Evolutionary conservation across 208 protist genomes (phyloP), one percentile per base, ranked within the genome.

Genomic region (Vickermania ingenoplastis): DNA sequence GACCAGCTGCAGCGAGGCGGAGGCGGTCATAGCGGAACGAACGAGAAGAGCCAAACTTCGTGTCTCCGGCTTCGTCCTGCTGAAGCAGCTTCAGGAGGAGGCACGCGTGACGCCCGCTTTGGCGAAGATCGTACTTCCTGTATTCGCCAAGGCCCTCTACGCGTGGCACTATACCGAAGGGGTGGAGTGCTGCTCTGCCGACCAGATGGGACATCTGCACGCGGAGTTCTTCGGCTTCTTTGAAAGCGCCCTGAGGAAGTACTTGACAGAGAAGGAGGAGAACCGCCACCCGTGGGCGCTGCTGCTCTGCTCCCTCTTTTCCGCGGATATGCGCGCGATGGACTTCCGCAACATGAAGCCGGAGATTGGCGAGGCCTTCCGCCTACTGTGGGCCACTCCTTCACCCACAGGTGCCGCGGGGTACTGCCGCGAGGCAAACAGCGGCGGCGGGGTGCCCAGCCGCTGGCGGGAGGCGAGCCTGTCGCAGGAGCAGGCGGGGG

Each of bases 111-210:
- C 72, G 63, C 31, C 61, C 1, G 53, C 71, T 49, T 36, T 92
- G 24, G 77, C 79, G 55, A 23, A 61, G 23, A 71, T 91, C 56
- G 61, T 90, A 41, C 72, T 91, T 59, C 86, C 89, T 25, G 67
- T 83, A 28, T 79, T 95, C 30, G 69, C 84, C n/a, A 89, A 89
- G 52, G 48, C 67, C 7, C 57, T 93, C n/a, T 86, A 77, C 25
- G 83, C 71, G 31, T 93, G 86, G 82, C 83, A 92, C 78, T 92
- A 93, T 65, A 76, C 79, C 21, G 75, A 84, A 54, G 76, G 72
- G 30, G 79, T 96, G 7, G 83, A 92, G 45, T 79, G 89, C 62
- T 92, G 84, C 75, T 83, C 84, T 36, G 79, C 77, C 14, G 86
- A 91, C 61, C 74, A 83, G 52, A 63, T 85, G 53, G 73, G 81